Evolutionary conservation across 2,329 filamentous ascomycete genomes (phyloP).

Genomic region (Phialemonium atrogriseum): DNA sequence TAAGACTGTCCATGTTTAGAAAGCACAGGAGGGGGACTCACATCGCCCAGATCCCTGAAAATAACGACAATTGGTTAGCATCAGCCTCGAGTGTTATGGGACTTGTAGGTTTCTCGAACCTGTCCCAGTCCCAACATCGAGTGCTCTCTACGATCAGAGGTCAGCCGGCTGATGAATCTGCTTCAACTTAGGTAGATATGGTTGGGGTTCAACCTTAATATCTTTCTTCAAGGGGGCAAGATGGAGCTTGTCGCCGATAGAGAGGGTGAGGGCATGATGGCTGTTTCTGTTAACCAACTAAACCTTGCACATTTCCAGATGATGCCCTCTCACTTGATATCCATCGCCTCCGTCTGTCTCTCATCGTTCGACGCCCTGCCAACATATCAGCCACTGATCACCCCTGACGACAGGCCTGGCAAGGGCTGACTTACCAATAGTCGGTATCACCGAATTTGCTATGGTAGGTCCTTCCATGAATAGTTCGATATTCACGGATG

Average conservation of each 20-base stretch:
- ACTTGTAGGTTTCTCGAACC: too few species aligned
- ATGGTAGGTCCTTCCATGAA: conserved; percentile 4
- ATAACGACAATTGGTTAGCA: background rate
- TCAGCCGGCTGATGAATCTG: too few species aligned
- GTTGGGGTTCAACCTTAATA: conserved; percentile 2
- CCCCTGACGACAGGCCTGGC: background rate
- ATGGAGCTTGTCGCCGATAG: conserved; percentile 13
- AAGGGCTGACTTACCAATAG: conserved; percentile 2
- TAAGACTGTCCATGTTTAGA: background rate
- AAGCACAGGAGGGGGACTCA: conserved; percentile 24
- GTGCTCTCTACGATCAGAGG: too few species aligned
- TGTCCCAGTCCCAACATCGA: conserved; percentile 46
- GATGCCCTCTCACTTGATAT: conserved; percentile 19
- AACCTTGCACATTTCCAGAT: too few species aligned
- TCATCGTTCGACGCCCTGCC: conserved; percentile 20
- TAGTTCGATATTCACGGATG: conserved; percentile 5
- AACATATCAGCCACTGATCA: too few species aligned
- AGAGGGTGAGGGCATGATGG: conserved; percentile 16
- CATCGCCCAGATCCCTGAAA: conserved; percentile 12
- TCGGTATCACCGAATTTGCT: conserved; percentile 5
- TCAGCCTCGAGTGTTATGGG: too few species aligned
- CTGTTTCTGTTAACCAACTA: conserved; percentile 2
- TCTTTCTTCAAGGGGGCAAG: conserved; percentile 14
- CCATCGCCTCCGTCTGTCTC: conserved; percentile 19
- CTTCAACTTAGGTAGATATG: too few species aligned